These are phyloP conservation scores for Fusarium mundagurra DNA, from an alignment of 2,329 filamentous ascomycete species.

Conservation along the genomic window DNA sequence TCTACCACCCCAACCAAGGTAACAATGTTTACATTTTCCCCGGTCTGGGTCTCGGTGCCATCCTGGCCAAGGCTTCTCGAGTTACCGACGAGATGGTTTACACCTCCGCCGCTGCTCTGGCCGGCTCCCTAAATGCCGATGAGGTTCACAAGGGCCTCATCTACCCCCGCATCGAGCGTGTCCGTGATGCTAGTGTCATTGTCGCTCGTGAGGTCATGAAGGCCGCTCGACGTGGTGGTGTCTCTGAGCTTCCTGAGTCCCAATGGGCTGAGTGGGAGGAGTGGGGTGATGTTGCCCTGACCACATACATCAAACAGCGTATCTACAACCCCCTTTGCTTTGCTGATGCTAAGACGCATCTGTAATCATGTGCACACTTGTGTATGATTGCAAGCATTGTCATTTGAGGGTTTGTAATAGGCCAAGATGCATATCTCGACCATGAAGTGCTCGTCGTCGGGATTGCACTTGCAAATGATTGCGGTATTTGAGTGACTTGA, in stretches of 20 bases:
- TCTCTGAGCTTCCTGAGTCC: conserved; percentile 73
- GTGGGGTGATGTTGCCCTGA: conserved; percentile 72
- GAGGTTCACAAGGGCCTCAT: conserved; percentile 86
- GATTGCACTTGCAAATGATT: conserved; percentile 32
- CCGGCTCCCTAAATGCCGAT: conserved; percentile 79
- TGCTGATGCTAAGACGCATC: conserved; percentile 45
- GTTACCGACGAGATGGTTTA: conserved; percentile 98
- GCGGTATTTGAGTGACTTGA: conserved; percentile 30
- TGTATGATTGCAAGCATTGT: conserved; percentile 14
- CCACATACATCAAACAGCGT: conserved; percentile 66
- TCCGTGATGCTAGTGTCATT: conserved; percentile 86
- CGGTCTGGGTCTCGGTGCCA: conserved; percentile 91
- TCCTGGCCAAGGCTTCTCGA: conserved; percentile 85
- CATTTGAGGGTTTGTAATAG: background rate
- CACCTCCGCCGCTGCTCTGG: conserved; percentile 84
- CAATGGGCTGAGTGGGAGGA: conserved; percentile 79
- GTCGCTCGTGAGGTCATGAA: conserved; percentile 95
- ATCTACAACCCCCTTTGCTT: conserved; percentile 68
- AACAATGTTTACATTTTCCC: conserved; percentile 96
- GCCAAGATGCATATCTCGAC: conserved; percentile 16
- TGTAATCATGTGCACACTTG: conserved; percentile 43
- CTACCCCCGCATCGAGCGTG: conserved; percentile 90
- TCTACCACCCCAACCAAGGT: conserved; percentile 83
- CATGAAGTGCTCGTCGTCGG: conserved; percentile 36
- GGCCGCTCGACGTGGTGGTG: conserved; percentile 83